Evolutionary conservation across 2,329 filamentous ascomycete species (phyloP).

Genomic region (Ophidiomyces ophidiicola): DNA sequence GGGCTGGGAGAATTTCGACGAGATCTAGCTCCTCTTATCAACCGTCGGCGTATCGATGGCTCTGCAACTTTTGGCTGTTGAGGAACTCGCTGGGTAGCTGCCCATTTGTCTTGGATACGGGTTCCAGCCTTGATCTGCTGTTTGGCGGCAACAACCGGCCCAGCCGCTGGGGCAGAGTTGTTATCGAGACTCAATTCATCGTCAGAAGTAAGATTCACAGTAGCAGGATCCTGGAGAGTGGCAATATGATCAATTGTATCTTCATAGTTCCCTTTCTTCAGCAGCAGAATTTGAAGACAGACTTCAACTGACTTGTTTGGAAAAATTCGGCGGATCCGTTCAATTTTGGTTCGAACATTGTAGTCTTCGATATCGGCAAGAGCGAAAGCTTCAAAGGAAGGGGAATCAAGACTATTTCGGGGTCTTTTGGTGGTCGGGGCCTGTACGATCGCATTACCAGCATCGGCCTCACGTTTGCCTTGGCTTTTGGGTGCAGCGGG

Average conservation of each 20-base stretch:
- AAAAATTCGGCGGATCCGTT: conserved; percentile 40
- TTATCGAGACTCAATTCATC: conserved; percentile 28
- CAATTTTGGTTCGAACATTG: conserved; percentile 39
- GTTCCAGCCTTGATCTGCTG: conserved; percentile 44
- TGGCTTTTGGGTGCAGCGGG: conserved; percentile 18
- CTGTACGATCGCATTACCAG: conserved; percentile 20
- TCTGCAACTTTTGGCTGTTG: conserved; percentile 19
- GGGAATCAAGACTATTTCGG: conserved; percentile 20
- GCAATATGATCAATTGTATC: conserved; percentile 42
- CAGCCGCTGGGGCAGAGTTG: conserved; percentile 3
- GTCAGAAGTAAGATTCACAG: conserved; percentile 29
- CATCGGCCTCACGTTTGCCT: conserved; percentile 33
- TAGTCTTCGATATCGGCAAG: conserved; percentile 43
- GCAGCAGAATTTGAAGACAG: conserved; percentile 40
- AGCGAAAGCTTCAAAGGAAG: conserved; percentile 27
- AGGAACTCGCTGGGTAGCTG: conserved; percentile 32
- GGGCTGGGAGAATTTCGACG: conserved; percentile 21
- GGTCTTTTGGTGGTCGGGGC: conserved; percentile 21
- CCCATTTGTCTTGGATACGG: conserved; percentile 49
- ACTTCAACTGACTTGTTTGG: conserved; percentile 36
- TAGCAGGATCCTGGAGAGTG: conserved; percentile 25
- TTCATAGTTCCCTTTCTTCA: conserved; percentile 42
- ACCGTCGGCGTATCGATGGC: conserved; percentile 25
- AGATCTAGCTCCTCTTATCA: conserved; percentile 29
- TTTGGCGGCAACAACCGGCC: conserved; percentile 30